phyloP scores from a whole-genome alignment of 2,329 filamentous ascomycete species.

The Monilinia vaccinii-corymbosi region DNA sequence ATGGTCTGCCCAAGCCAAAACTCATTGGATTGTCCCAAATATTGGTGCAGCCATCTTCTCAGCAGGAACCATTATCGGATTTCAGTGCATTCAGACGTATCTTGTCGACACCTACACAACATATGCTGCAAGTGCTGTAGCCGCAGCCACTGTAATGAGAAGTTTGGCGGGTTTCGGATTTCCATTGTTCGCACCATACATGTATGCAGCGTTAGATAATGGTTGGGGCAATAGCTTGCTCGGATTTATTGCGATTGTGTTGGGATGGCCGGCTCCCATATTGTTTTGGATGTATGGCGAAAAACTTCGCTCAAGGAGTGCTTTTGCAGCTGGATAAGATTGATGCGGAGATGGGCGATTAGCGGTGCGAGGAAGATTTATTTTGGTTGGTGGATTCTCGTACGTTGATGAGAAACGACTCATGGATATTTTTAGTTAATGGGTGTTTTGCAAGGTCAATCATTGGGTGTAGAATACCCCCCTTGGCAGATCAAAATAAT shows the following conservation, averaged over 20 bases:
- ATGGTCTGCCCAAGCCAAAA: slow-evolving; percentile 43
- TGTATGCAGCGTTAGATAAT: slow-evolving; percentile 31
- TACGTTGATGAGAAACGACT: not conserved
- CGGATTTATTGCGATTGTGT: slow-evolving; percentile 41
- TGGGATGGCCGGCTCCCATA: slow-evolving; percentile 42
- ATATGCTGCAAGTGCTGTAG: slow-evolving; percentile 34
- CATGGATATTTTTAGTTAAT: not conserved
- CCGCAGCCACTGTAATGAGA: slow-evolving; percentile 26
- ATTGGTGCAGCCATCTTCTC: slow-evolving; percentile 45
- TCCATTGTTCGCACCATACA: slow-evolving; percentile 25
- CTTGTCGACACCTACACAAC: slow-evolving; percentile 41
- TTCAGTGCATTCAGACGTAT: slow-evolving; percentile 37
- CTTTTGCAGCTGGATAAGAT: slow-evolving; percentile 24
- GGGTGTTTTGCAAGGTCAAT: not conserved
- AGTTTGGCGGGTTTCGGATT: slow-evolving; percentile 26
- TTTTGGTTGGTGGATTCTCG: not conserved
- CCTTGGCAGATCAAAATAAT: not conserved
- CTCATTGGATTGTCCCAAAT: slow-evolving; percentile 49
- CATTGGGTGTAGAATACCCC: not conserved
- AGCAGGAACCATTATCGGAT: slow-evolving; percentile 34
- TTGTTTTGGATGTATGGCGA: slow-evolving; percentile 35
- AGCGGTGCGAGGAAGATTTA: not conserved
- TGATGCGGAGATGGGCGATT: not conserved
- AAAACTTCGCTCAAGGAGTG: slow-evolving; percentile 36
- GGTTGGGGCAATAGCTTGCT: slow-evolving; percentile 41